Evolutionary conservation across 371 early-diverging fungal genomes (phyloP).

Genomic region (Mycotypha africana): DNA sequence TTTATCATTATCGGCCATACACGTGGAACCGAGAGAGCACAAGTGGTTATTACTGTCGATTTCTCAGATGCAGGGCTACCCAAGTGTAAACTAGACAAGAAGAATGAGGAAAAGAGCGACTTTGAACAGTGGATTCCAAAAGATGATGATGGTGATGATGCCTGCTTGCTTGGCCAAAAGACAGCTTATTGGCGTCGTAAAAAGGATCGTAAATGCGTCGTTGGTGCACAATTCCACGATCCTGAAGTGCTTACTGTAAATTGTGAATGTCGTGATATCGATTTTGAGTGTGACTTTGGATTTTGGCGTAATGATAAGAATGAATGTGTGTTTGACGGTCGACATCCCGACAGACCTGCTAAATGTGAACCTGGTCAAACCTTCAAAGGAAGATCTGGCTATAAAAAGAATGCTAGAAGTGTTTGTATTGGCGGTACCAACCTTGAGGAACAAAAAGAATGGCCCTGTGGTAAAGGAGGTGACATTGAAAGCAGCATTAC

Average conservation of each 20-base stretch:
- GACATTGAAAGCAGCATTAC: slow-evolving; percentile 22
- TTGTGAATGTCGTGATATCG: slow-evolving; percentile 68
- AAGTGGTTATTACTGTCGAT: slow-evolving; percentile 38
- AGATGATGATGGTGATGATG: slow-evolving; percentile 49
- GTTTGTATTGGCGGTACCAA: slow-evolving; percentile 64
- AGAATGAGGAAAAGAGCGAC: slow-evolving; percentile 57
- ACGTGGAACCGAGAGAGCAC: slow-evolving; percentile 18
- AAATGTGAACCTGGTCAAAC: slow-evolving; percentile 48
- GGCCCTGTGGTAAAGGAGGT: slow-evolving; percentile 35
- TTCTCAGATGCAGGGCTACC: slow-evolving; percentile 30
- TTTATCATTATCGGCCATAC: slow-evolving; percentile 52
- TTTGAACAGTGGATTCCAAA: slow-evolving; percentile 75
- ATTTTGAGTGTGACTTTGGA: slow-evolving; percentile 80
- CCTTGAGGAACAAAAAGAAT: slow-evolving; percentile 43
- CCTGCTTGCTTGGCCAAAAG: slow-evolving; percentile 39
- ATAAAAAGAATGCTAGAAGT: slow-evolving; percentile 52
- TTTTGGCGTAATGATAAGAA: slow-evolving; percentile 67
- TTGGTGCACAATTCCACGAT: slow-evolving; percentile 59
- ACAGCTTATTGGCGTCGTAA: slow-evolving; percentile 77
- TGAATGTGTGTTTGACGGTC: slow-evolving; percentile 58
- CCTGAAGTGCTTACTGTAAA: slow-evolving; percentile 41
- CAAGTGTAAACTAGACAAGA: slow-evolving; percentile 48
- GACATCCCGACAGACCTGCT: slow-evolving; percentile 63
- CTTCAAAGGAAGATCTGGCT: slow-evolving; percentile 69
- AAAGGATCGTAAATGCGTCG: slow-evolving; percentile 63